Conservation (phyloP, 164 flowering plant species). For the Saururus chinensis region DNA sequence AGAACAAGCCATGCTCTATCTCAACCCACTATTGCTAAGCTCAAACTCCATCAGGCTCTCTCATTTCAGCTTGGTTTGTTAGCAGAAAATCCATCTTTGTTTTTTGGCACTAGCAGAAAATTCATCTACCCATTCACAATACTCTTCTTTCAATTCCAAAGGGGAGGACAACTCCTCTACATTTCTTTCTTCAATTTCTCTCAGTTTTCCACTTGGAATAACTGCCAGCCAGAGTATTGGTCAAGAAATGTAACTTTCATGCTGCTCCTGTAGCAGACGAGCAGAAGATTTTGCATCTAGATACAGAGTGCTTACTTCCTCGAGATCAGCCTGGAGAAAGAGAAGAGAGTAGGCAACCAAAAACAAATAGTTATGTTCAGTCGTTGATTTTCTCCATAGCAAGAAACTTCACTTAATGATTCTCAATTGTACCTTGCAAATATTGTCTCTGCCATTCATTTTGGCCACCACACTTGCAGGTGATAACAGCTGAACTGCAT, state of each 20-base stretch:
- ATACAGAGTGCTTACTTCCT: constrained; percentile 63
- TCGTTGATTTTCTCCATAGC: no score
- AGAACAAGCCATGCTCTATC: no score
- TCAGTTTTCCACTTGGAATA: no score
- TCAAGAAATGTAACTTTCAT: constrained; percentile 42
- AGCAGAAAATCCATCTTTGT: no score
- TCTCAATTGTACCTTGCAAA: constrained; percentile 55
- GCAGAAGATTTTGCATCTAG: constrained; percentile 95
- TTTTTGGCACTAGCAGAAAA: no score
- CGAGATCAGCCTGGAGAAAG: constrained; percentile 58
- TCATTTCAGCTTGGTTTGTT: no score
- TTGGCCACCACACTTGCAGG: constrained; percentile 75
- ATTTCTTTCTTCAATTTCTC: no score
- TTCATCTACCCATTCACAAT: no score
- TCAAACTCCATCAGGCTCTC: no score
- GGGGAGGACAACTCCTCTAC: no score
- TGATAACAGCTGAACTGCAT: constrained; percentile 80
- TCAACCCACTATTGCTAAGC: no score
- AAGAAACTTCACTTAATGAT: not conserved
- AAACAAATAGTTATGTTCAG: not conserved
- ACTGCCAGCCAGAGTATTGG: not conserved
- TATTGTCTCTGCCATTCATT: constrained; percentile 80
- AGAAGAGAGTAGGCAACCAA: not conserved
- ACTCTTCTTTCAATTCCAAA: no score
- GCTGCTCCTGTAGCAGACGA: constrained; percentile 87